phyloP scores from a whole-genome alignment of 169 alveolate genomes.

The Plasmodium ovale region DNA sequence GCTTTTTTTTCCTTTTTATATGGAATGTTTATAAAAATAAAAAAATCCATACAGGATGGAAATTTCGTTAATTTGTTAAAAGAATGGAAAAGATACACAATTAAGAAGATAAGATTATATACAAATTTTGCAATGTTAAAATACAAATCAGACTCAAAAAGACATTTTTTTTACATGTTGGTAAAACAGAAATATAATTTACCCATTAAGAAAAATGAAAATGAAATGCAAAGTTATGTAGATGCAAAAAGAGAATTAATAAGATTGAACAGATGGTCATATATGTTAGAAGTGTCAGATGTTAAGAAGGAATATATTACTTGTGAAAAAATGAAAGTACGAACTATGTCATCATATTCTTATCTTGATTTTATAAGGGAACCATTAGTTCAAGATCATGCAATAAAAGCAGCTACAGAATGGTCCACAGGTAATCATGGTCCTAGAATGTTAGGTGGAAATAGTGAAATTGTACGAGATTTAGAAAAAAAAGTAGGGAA shows the following conservation, averaged over 20 bases:
- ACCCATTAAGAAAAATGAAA: constrained; percentile 80
- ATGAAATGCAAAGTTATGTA: constrained; percentile 80
- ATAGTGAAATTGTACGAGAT: constrained; percentile 80
- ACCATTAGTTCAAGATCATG: constrained; percentile 82
- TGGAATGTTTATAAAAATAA: constrained; percentile 24
- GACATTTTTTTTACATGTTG: constrained; percentile 80
- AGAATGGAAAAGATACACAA: background rate
- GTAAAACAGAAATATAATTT: constrained; percentile 76
- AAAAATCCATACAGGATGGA: constrained; percentile 15
- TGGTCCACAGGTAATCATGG: constrained; percentile 88
- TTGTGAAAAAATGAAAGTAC: constrained; percentile 79
- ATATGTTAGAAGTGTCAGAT: constrained; percentile 79
- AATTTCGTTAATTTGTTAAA: constrained; percentile 19
- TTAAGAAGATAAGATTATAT: constrained; percentile 31
- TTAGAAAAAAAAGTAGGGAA: constrained; percentile 79
- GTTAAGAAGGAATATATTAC: constrained; percentile 77
- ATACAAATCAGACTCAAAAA: constrained; percentile 73
- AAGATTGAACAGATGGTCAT: constrained; percentile 80
- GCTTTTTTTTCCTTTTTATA: constrained; percentile 30
- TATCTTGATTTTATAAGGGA: constrained; percentile 85
- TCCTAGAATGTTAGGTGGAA: constrained; percentile 87
- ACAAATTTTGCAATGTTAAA: constrained; percentile 45
- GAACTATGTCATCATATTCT: constrained; percentile 83
- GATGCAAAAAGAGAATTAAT: constrained; percentile 79
- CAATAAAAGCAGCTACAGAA: constrained; percentile 81